Conservation (phyloP, 1,139 yeast species). For the Torulaspora globosa region DNA sequence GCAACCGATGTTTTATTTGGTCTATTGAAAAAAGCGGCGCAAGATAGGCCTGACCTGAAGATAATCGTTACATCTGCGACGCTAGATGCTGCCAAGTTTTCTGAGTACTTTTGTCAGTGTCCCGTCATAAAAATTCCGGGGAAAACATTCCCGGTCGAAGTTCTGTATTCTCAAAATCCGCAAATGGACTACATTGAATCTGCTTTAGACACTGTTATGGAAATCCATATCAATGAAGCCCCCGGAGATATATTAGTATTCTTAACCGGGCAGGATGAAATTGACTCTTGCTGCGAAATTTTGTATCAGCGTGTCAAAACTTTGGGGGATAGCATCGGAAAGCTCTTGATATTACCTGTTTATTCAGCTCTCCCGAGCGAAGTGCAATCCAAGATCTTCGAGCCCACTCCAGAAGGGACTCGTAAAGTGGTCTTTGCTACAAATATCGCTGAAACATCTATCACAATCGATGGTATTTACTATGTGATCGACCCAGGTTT, state of each 20-base stretch:
- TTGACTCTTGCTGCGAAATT: slow-evolving; percentile 83
- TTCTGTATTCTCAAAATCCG: slow-evolving; percentile 71
- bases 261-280: slow-evolving; percentile 88
- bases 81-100: slow-evolving; percentile 76
- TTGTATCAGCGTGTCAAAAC: slow-evolving; percentile 62
- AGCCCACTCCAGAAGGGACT: slow-evolving; percentile 73
- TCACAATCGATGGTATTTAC: slow-evolving; percentile 87
- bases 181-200: slow-evolving; percentile 83
- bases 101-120: slow-evolving; percentile 69
- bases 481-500: slow-evolving; percentile 92
- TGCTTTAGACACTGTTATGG: slow-evolving; percentile 73
- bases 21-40: slow-evolving; percentile 66
- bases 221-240: slow-evolving; percentile 74
- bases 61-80: slow-evolving; percentile 91
- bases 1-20: slow-evolving; percentile 93
- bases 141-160: slow-evolving; percentile 82
- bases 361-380: slow-evolving; percentile 90
- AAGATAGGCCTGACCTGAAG: slow-evolving; percentile 66
- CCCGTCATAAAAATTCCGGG: slow-evolving; percentile 86
- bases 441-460: slow-evolving; percentile 94
- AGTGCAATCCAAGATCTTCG: slow-evolving; percentile 74
- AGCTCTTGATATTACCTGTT: slow-evolving; percentile 78
- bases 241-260: slow-evolving; percentile 81
- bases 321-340: slow-evolving; percentile 59
- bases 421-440: slow-evolving; percentile 92